Evolutionary conservation across 306 rosid genomes (phyloP), one percentile per base, ranked within the genome.

Genomic region (Herpetospermum pedunculosum): DNA sequence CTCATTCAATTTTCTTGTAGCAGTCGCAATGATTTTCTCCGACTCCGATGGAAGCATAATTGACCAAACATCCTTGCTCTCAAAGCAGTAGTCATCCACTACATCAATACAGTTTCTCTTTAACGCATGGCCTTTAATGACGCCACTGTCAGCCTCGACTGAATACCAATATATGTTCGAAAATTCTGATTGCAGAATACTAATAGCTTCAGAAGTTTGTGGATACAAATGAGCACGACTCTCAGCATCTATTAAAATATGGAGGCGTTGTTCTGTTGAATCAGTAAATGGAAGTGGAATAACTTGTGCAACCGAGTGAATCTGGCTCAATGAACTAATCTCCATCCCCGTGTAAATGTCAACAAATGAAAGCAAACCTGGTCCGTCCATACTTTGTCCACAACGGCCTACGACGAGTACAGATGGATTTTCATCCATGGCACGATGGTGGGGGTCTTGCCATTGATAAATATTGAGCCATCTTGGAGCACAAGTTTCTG

Each of bases 361-460:
- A 81, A 95, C 86, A 71, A 91, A 89, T 65, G 97, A 95, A 78
- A 95, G 88, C 83, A 78, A 84, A 82, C 83, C 87, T 2, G 92
- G 84, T 64, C 86, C 84, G 41, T 83, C 84, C 77, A 76, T 84
- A 79, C 82, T 80, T 81, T 84, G 81, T 72, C 92, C 91, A 77
- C 97, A 95, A 69, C 75, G 89, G 58, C 97, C 99, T 76, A 83
- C 88, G 58, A 95, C 73, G 54, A 95, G 92, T 69, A 89, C 77
- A 74, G 96, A 89, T 70, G 99, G 99, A 83, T 95, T 89, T 77
- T 88, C 92, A 77, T 95, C 96, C 90, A 94, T 19, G 41, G 96
- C 99, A 77, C 87, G 96, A 81, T 95, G 97, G 82, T 95, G 99
- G 4, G 97, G 99, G 74, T 88, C 85, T 86, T 88, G 99, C 99